Conservation (phyloP, 2,329 filamentous ascomycete species). For the Colletotrichum abscissum region DNA sequence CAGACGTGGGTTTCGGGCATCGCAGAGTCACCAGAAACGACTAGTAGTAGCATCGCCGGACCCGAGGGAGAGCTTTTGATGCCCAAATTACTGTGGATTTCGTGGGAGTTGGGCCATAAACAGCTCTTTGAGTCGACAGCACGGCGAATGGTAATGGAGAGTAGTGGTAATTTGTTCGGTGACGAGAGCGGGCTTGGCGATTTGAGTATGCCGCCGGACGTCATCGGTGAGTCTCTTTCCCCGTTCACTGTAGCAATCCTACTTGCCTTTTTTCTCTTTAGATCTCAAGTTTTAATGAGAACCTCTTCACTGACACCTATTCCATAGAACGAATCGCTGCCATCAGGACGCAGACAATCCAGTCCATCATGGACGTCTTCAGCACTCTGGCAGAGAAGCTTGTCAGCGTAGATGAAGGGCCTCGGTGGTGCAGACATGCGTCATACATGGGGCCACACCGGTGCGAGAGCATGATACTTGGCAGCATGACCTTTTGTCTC, state of each 20-base stretch:
- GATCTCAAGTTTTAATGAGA: not conserved
- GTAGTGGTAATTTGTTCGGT: conserved; percentile 17
- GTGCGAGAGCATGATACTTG: conserved; percentile 51
- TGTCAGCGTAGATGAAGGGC: conserved; percentile 43
- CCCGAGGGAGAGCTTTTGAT: conserved; percentile 14
- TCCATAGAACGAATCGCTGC: conserved; percentile 33
- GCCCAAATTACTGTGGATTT: conserved; percentile 45
- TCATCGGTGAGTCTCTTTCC: conserved; percentile 36
- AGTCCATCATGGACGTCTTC: conserved; percentile 41
- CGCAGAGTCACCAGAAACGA: conserved; percentile 33
- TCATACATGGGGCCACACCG: conserved; percentile 47
- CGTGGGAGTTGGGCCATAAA: conserved; percentile 45
- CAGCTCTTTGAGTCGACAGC: conserved; percentile 39
- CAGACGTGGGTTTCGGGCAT: conserved; percentile 36
- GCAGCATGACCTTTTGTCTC: conserved; percentile 48
- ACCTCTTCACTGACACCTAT: not conserved
- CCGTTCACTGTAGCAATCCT: no score
- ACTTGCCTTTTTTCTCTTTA: not conserved
- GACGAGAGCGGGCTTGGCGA: conserved; percentile 12
- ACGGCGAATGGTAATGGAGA: conserved; percentile 41
- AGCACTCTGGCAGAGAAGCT: conserved; percentile 41
- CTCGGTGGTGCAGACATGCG: conserved; percentile 47
- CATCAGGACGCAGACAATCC: conserved; percentile 40
- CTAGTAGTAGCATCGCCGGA: not conserved
- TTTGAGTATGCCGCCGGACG: conserved; percentile 37